Conservation (phyloP, 202 grass and related monocot genomes). For the Carex arenaria region DNA sequence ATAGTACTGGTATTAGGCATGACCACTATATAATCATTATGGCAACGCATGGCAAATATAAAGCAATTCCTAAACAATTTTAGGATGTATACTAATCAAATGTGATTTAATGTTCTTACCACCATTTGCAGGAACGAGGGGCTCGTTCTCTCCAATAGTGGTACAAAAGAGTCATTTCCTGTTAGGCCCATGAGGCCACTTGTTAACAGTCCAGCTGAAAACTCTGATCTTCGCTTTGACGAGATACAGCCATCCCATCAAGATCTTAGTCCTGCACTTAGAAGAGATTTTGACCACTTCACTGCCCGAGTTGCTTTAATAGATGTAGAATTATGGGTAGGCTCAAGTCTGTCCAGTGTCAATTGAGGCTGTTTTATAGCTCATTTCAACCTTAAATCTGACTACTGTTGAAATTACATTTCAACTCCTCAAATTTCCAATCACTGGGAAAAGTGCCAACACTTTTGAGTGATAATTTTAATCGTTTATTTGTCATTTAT, state of each 20-base stretch:
- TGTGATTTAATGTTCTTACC: neutral
- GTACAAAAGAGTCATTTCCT: slow-evolving; percentile 2
- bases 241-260: slow-evolving; percentile 9
- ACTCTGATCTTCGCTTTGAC: slow-evolving; percentile 9
- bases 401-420: neutral
- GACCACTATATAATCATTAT: no score
- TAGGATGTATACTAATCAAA: neutral
- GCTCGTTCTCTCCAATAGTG: neutral
- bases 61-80: neutral
- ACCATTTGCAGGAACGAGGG: slow-evolving; percentile 11
- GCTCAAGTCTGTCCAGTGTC: neutral
- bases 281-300: slow-evolving; percentile 13
- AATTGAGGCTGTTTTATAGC: neutral
- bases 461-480: slow-evolving; percentile 1
- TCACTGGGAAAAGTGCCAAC: neutral
- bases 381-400: neutral
- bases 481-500: neutral
- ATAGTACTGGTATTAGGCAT: no score
- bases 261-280: slow-evolving; percentile 18
- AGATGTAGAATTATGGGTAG: slow-evolving; percentile 24
- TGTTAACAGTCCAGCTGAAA: neutral
- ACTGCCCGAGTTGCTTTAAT: slow-evolving; percentile 22
- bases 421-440: neutral
- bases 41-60: no score
- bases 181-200: neutral